Base-by-base conservation (phyloP, 371 early-diverging fungal species). In the Mortierella sp. region DNA sequence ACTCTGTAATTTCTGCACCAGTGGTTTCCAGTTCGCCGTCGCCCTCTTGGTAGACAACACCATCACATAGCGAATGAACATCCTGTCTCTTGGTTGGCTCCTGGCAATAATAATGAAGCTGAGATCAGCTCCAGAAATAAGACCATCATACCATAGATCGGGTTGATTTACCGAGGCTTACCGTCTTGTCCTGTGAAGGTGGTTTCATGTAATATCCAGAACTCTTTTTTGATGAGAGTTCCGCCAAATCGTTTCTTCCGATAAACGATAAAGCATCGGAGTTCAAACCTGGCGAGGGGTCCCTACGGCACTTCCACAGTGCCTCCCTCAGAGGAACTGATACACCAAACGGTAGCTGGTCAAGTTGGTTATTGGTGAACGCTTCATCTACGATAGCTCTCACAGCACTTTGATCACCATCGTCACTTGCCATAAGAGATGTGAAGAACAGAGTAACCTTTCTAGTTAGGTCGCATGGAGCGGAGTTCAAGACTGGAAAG, bases 171-270 rank as follows among this genome's bases (percentile, higher is more conserved):
- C 28, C 13, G 24, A 28, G 5, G 28, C 65, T 38, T 74, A 69
- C 74, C 4, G 13, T 40, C 15, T 38, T 60, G 10, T 65, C 48
- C 40, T 45, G 22, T 8, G 65, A 61, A 21, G 65, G 61, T 4
- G 62, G 65, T 36, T 69, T 75, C 61, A 75, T 75, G 41, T 73
- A 70, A 22, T 64, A 75, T 0, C 70, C 72, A 16, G 71, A 68
- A 15, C 28, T 53, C 16, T 48, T 48, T 22, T 58, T 67, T 3
- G 78, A 73, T 28, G 67, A 62, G 1, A 91, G 90, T 52, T 91
- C 84, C 7, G 89, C 90, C 21, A 93, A 81, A 71, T 93, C 94
- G 53, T 89, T 83, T 67, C 94, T 77, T 32, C 88, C 93, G 83
- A 75, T 72, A 50, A 68, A 58, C 15, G 63, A 58, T 11, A 74